Conservation (phyloP, 129 eudicot species). For the Tanacetum coccineum region DNA sequence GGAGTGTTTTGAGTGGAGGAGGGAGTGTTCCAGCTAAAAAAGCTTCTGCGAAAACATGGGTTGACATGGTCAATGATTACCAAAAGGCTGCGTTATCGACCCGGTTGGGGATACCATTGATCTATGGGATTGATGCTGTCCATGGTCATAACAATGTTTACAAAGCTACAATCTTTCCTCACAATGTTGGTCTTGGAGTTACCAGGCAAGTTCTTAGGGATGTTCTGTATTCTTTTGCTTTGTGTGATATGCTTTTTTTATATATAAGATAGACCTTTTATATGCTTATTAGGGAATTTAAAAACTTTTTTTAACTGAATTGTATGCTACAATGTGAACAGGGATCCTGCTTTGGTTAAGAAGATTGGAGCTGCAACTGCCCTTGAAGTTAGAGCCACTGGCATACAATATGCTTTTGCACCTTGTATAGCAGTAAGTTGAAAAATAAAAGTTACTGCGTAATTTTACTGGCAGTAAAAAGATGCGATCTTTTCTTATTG, state of each 20-base stretch:
- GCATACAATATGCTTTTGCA: conserved; percentile 72
- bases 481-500: not conserved
- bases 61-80: conserved; percentile 28
- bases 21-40: conserved; percentile 68
- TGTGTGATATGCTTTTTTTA: conserved; percentile 4
- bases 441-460: not conserved
- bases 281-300: no score
- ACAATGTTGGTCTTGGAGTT: conserved; percentile 49
- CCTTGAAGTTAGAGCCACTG: conserved; percentile 92
- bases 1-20: conserved; percentile 82
- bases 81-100: conserved; percentile 39
- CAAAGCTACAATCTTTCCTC: conserved; percentile 43
- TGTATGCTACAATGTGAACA: conserved; percentile 25
- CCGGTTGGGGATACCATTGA: conserved; percentile 39
- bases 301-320: conserved; percentile 15
- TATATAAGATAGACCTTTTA: no score
- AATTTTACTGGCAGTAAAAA: conserved; percentile 5
- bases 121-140: conserved; percentile 46
- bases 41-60: conserved; percentile 49
- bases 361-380: conserved; percentile 92
- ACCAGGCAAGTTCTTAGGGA: conserved; percentile 48
- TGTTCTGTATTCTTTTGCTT: not conserved
- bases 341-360: conserved; percentile 64
- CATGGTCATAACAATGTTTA: conserved; percentile 50
- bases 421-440: conserved; percentile 79